Percentiles rank a stretch among this genome's conserved stretches.
phyloP scores from a whole-genome alignment of 2,329 filamentous ascomycete species.

The Aureobasidium pullulans region DNA sequence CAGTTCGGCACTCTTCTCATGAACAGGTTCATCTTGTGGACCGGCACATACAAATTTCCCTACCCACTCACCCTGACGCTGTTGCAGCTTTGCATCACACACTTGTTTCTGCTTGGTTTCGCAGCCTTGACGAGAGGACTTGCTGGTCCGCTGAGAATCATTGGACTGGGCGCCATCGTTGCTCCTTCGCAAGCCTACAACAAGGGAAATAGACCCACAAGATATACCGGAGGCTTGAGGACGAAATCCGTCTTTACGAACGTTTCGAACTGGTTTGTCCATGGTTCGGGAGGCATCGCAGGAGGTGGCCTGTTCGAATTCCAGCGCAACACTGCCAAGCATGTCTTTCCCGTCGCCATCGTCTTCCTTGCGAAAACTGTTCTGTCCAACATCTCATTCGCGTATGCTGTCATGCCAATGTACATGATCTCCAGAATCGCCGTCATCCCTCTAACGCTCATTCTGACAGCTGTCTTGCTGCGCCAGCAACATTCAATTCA shows the following conservation, averaged over 20 bases:
- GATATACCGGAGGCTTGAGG: conserved; percentile 20
- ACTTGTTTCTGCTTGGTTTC: conserved; percentile 40
- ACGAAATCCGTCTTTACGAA: conserved; percentile 17
- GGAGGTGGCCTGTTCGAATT: conserved; percentile 50
- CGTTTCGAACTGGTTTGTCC: conserved; percentile 30
- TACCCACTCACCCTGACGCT: conserved; percentile 47
- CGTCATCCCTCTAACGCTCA: conserved; percentile 42
- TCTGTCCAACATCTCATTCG: conserved; percentile 48
- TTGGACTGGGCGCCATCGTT: conserved; percentile 39
- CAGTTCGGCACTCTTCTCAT: conserved; percentile 42
- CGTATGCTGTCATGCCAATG: conserved; percentile 46
- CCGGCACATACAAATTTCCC: conserved; percentile 33
- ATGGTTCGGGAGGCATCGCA: conserved; percentile 42
- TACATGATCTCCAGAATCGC: conserved; percentile 47
- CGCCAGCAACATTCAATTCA: conserved; percentile 40
- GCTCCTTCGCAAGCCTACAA: conserved; percentile 31
- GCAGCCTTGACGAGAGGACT: conserved; percentile 43
- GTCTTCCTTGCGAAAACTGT: conserved; percentile 45
- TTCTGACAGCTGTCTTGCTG: conserved; percentile 41
- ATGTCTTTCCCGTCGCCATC: conserved; percentile 42
- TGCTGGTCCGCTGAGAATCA: conserved; percentile 32
- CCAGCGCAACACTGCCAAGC: conserved; percentile 39
- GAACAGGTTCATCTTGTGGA: conserved; percentile 46
- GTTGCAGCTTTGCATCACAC: conserved; percentile 44
- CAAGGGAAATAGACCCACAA: conserved; percentile 13